Percentiles rank a stretch among this genome's conserved stretches.
These are phyloP conservation scores for Diaporthe velutina DNA, from an alignment of 2,329 filamentous ascomycete species.

Conservation along the genomic window DNA sequence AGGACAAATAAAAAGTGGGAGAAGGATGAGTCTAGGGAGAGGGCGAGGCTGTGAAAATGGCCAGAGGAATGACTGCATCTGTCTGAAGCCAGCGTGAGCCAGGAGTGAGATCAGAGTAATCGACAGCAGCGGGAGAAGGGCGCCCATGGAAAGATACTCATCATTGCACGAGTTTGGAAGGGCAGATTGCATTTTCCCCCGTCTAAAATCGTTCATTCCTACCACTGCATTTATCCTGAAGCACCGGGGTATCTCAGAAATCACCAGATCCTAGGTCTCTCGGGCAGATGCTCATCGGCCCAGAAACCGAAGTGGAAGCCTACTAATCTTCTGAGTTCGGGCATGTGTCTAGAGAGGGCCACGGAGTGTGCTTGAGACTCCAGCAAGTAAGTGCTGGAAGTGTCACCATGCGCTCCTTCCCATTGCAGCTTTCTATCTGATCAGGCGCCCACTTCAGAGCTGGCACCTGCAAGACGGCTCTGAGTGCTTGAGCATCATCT, in stretches of 20 bases:
- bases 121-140: neutral
- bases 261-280: too few species aligned
- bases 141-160: neutral
- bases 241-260: neutral
- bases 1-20: constrained; percentile 80
- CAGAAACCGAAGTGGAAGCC: neutral
- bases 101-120: neutral
- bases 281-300: neutral
- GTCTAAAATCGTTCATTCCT: neutral
- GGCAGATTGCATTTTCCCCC: neutral
- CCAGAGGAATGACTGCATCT: neutral
- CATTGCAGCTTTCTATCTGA: neutral
- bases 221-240: neutral
- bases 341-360: neutral
- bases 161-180: too few species aligned
- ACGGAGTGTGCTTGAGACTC: neutral
- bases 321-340: neutral
- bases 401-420: constrained; percentile 1
- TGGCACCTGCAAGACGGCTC: neutral
- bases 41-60: constrained; percentile 56
- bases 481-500: neutral
- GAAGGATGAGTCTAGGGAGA: constrained; percentile 63
- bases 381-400: neutral
- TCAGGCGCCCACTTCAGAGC: neutral
- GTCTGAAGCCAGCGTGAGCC: neutral